Evolutionary conservation across 306 rosid species (phyloP).

Genomic region (Prunus mongolica): DNA sequence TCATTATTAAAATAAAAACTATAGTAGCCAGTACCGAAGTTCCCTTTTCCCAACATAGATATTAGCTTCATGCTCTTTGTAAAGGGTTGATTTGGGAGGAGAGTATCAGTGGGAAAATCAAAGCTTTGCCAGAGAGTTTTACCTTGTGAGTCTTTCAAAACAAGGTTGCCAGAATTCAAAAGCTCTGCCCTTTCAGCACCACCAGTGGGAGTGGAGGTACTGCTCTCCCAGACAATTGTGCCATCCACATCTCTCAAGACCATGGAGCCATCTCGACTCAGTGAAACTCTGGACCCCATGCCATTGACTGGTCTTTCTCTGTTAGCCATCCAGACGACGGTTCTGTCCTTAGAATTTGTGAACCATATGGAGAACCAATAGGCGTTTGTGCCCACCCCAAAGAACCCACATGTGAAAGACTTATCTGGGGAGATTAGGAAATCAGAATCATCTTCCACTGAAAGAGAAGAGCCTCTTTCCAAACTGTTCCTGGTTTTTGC

Average conservation of each 20-base stretch:
- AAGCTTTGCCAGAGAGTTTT: conserved; percentile 22
- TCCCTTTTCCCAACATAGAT: neutral
- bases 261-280: conserved; percentile 5
- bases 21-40: neutral
- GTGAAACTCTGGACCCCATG: neutral
- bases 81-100: conserved; percentile 15
- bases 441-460: neutral
- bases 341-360: conserved; percentile 4
- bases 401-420: conserved; percentile 12
- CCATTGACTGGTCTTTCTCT: conserved; percentile 10
- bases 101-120: conserved; percentile 19
- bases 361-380: conserved; percentile 23
- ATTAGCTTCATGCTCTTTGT: neutral
- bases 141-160: neutral
- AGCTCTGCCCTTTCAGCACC: neutral
- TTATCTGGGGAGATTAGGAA: conserved; percentile 13
- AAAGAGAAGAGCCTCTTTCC: neutral
- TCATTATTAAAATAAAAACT: conserved; percentile 3
- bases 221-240: conserved; percentile 2
- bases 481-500: neutral
- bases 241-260: conserved; percentile 19
- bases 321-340: conserved; percentile 25
- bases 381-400: conserved; percentile 14
- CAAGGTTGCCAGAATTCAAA: conserved; percentile 7
- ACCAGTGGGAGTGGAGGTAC: neutral